A percentile compares a stretch with the other conserved stretches of the same genome.
These are phyloP conservation scores for Acacia confusa DNA, from an alignment of 306 rosid genomes.

Conservation along the genomic window DNA sequence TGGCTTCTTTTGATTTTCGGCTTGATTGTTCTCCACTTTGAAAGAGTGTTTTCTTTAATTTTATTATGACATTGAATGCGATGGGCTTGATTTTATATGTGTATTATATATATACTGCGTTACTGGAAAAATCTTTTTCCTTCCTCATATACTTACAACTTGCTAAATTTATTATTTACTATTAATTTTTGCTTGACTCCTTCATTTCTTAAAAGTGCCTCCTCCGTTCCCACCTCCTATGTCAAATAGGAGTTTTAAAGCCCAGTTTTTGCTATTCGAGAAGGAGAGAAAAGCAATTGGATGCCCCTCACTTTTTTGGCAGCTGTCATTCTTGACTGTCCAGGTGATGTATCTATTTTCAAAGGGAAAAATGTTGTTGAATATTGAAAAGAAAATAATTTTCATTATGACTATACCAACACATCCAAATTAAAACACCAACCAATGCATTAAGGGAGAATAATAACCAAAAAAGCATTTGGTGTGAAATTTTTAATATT, in stretches of 20 bases:
- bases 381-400: neutral
- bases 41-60: constrained; percentile 11
- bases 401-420: constrained; percentile 3
- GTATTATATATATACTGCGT: neutral
- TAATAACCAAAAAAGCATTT: neutral
- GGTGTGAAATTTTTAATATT: neutral
- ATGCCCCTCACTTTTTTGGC: constrained; percentile 82
- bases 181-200: constrained; percentile 45
- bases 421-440: constrained; percentile 13
- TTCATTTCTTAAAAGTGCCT: constrained; percentile 83
- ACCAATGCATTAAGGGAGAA: neutral
- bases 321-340: constrained; percentile 42
- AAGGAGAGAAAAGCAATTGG: constrained; percentile 74
- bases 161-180: constrained; percentile 34
- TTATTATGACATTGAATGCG: constrained; percentile 25
- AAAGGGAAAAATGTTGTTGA: constrained; percentile 27
- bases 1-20: constrained; percentile 17
- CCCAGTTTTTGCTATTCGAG: constrained; percentile 53
- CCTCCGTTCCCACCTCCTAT: constrained; percentile 89
- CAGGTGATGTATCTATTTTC: constrained; percentile 64
- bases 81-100: neutral
- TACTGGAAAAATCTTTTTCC: neutral
- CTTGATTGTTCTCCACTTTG: constrained; percentile 13
- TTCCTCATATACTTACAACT: constrained; percentile 12
- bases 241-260: constrained; percentile 79